Base-by-base conservation (phyloP, 306 rosid species). In the Prunus dulcis region DNA sequence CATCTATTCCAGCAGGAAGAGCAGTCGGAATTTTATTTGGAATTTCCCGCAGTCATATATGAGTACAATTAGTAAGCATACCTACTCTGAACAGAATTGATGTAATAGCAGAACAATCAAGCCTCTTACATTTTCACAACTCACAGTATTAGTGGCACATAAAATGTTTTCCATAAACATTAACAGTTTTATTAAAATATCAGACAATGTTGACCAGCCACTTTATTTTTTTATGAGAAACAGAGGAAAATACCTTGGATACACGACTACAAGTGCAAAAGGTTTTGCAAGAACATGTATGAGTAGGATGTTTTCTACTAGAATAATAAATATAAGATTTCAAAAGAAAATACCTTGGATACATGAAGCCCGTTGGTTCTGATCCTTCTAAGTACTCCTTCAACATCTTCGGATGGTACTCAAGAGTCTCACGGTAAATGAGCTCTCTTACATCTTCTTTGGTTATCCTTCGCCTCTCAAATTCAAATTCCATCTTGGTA, bases 381-480 rank as follows among this genome's bases (percentile, higher is more conserved):
- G 93, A 83, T 83, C 99, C 99, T 71, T 96, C 99, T 74, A 96
- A 84, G 86, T 22, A 83, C 80, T 96, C 99, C 89, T 96, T 92
- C 77, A 96, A 80, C 99, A 96, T 96, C 86, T 91, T 91, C 0
- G 98, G 99, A 86, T 96, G 99, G 77, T 91, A 96, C 88, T 96
- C 99, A 22, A 96, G 89, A 84, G 76, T 91, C 89, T 96, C 99
- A 10, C 93, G 87, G 71, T 96, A 96, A 72, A 96, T 96, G 75
- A 96, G 96, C 88, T 96, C 98, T 46, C 98, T 78, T n/a, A 96
- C 99, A 78, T 96, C 99, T 87, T 96, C 99, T 76, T 96, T 96
- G 13, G 99, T 96, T 75, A 96, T 96, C 78, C 97, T 87, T 76
- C 99, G 92, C 80, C 99, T 89, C 90, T 96, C 99, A 84, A 92